Base-by-base conservation (phyloP, 2,329 filamentous ascomycete species). In the Colletotrichum sp. region DNA sequence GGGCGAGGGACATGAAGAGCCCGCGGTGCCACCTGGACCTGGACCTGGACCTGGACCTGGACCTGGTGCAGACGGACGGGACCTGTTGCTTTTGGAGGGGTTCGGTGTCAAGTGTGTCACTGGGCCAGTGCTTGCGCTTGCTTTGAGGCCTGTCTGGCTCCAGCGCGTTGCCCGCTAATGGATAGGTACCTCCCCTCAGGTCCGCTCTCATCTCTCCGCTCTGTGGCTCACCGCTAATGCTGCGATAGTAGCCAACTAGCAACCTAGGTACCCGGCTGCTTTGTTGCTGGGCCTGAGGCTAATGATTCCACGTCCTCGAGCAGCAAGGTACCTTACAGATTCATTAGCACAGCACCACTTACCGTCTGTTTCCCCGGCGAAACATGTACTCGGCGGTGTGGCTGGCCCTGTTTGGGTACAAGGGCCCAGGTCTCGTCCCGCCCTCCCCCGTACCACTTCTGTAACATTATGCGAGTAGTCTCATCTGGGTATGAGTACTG, bases 41-140 rank as follows among this genome's bases (percentile, higher is more conserved):
- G 39, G 39, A 39, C 36, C 39, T 44, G 39, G 39, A 39, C 36
- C 39, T 44, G 39, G 39, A 48, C 44, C 44, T 48, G 44, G 44
- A 52, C 44, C 44, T 44, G 39, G 39, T 19, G 16, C 39, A 44
- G 39, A 44, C 39, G 39, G 39, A 44, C 39, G 39, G 39, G 39
- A 44, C 39, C 66, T 67, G 25, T 48, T 69, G 71, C 71, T 69
- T 69, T 52, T 74, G 71, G 74, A 74, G 74, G 73, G 74, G 70
- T 76, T 74, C 71, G 69, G 73, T 60, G 70, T 68, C 69, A 63
- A 74, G 74, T 64, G 70, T 74, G 74, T 76, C 74, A 76, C 65
- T 76, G 71, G 73, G 48, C 65, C 70, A 76, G 74, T 76, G 59
- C 74, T 59, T 59, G 44, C 44, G 59, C 70, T 69, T 44, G 70